Evolutionary conservation across 1,284 basidiomycete genomes (phyloP).

Genomic region (Xerocomus amazonicus): DNA sequence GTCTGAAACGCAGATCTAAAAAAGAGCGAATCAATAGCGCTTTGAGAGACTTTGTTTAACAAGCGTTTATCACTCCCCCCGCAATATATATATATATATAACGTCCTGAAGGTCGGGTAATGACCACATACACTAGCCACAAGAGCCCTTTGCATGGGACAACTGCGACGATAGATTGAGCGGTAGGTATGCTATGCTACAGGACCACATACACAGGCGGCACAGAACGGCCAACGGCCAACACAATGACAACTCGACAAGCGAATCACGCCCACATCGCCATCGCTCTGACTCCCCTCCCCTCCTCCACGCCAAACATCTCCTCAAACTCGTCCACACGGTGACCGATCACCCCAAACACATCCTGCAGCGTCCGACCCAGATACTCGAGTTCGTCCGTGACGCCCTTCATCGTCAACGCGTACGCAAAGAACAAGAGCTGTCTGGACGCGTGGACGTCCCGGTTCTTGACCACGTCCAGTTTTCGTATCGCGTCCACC

Average conservation of each 20-base stretch:
- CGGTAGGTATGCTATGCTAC: not conserved
- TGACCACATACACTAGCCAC: too few relatives aligned
- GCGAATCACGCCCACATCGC: conserved; percentile 14
- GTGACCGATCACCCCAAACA: conserved; percentile 85
- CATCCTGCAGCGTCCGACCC: conserved; percentile 75
- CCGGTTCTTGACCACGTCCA: conserved; percentile 80
- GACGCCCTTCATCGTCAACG: conserved; percentile 89
- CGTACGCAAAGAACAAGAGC: conserved; percentile 91
- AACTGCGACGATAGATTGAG: too few relatives aligned
- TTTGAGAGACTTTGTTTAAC: not conserved
- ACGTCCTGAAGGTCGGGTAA: not conserved
- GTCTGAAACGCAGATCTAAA: too few relatives aligned
- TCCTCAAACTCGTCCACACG: conserved; percentile 65
- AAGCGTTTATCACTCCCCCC: not conserved
- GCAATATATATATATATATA: too few relatives aligned
- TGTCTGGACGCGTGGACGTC: conserved; percentile 76
- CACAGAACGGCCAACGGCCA: too few relatives aligned
- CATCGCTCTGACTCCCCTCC: conserved; percentile 3
- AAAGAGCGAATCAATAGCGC: not conserved
- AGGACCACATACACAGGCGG: not conserved
- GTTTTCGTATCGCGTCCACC: conserved; percentile 74
- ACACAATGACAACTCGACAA: not conserved
- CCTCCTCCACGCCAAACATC: conserved; percentile 41
- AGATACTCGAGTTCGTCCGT: conserved; percentile 82
- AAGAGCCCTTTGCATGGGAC: too few relatives aligned